phyloP scores from a whole-genome alignment of 75 land plant genomes.

The Selaginella tamariscina region DNA sequence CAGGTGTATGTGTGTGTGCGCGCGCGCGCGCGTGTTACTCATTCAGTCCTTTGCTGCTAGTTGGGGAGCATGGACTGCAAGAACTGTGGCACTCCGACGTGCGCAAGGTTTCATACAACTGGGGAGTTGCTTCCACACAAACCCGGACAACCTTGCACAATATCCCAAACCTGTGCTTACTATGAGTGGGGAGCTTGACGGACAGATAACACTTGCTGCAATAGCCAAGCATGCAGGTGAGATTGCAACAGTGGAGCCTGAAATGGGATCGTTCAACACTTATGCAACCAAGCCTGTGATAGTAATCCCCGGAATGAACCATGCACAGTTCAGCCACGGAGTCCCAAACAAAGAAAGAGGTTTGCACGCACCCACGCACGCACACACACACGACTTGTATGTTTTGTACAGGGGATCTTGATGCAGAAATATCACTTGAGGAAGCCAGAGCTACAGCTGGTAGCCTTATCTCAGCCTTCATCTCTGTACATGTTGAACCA shows the following conservation, averaged over 20 bases:
- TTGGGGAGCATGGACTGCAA: constrained; percentile 25
- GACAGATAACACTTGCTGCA: constrained; percentile 23
- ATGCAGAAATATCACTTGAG: constrained; percentile 19
- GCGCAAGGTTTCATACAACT: constrained; percentile 35
- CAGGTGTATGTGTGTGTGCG: constrained; percentile 20
- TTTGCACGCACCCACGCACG: no score
- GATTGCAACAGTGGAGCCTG: constrained; percentile 14
- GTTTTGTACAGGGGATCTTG: constrained; percentile 37
- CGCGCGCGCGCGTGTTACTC: neutral
- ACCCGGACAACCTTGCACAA: constrained; percentile 23
- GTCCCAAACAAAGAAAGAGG: constrained; percentile 22
- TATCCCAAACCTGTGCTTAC: constrained; percentile 41
- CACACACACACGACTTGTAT: no score
- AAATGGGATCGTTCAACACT: constrained; percentile 24
- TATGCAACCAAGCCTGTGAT: constrained; percentile 30
- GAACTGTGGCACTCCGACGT: constrained; percentile 22
- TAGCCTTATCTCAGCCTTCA: constrained; percentile 18
- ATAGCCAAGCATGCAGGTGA: constrained; percentile 30
- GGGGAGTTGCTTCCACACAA: constrained; percentile 21
- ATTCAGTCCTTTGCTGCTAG: constrained; percentile 10
- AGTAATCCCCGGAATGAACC: constrained; percentile 33
- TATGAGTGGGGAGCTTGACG: constrained; percentile 28
- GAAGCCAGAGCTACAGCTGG: constrained; percentile 14
- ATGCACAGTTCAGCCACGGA: constrained; percentile 34
- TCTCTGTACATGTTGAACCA: constrained; percentile 21